phyloP scores from a whole-genome alignment of 75 land plant genomes.

The Picea glauca region DNA sequence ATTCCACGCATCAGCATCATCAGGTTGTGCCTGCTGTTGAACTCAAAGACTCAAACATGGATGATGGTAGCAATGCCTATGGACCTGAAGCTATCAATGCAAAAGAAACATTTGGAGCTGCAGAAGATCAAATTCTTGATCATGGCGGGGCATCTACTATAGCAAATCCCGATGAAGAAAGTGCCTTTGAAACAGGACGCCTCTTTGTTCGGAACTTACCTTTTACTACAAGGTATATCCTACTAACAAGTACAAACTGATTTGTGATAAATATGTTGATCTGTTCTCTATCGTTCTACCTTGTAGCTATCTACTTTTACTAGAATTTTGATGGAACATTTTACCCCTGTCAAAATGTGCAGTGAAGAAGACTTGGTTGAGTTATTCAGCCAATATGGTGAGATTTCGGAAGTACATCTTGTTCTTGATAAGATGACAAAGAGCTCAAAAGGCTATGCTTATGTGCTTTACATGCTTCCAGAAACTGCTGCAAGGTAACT shows the following conservation, averaged over 20 bases:
- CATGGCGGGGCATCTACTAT: slow-evolving; percentile 14
- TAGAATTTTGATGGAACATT: not conserved
- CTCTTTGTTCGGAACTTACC: slow-evolving; percentile 94
- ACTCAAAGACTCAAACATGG: slow-evolving; percentile 3
- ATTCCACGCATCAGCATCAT: not conserved
- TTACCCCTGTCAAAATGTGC: not conserved
- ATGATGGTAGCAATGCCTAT: slow-evolving; percentile 2
- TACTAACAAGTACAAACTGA: not conserved
- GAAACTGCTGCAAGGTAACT: slow-evolving; percentile 87
- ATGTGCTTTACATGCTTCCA: slow-evolving; percentile 65
- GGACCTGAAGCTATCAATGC: not conserved
- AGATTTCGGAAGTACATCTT: slow-evolving; percentile 75
- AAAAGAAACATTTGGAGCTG: not conserved
- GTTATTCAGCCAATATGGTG: slow-evolving; percentile 69
- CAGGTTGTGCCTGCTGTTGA: not conserved
- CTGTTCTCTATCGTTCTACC: not conserved
- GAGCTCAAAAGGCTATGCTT: slow-evolving; percentile 84
- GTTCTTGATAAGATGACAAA: slow-evolving; percentile 83
- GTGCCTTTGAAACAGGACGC: slow-evolving; percentile 60
- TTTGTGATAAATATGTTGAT: not conserved
- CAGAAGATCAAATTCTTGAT: not conserved
- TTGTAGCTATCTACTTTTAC: not conserved
- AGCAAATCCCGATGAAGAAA: slow-evolving; percentile 33
- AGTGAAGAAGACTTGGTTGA: slow-evolving; percentile 90
- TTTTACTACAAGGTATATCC: slow-evolving; percentile 74